Evolutionary conservation across 495 filamentous ascomycete genomes (phyloP).

Genomic region (Lasiosphaeria hispida): DNA sequence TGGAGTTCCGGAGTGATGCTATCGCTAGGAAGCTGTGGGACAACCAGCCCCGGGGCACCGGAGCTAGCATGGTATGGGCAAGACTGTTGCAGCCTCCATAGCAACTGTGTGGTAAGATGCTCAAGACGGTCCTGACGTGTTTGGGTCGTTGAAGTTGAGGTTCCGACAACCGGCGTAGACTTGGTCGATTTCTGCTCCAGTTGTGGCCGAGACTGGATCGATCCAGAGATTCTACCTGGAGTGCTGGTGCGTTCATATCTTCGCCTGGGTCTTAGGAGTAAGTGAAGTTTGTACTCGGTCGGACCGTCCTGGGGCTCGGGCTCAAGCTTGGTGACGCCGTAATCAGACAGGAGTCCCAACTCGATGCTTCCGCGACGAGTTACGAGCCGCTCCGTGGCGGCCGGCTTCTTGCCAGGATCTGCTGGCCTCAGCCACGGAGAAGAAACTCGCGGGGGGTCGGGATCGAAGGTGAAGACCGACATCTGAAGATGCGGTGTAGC

Average conservation of each 20-base stretch:
- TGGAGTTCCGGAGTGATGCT: constrained; percentile 50
- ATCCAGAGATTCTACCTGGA: constrained; percentile 37
- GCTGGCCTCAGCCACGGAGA: constrained; percentile 76
- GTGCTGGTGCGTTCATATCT: constrained; percentile 62
- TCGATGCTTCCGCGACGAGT: constrained; percentile 31
- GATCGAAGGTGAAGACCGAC: constrained; percentile 96
- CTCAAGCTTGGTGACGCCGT: constrained; percentile 72
- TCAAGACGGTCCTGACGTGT: constrained; percentile 80
- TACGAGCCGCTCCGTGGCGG: constrained; percentile 28
- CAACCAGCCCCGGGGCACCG: constrained; percentile 60
- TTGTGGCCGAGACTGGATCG: constrained; percentile 58
- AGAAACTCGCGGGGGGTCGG: constrained; percentile 78
- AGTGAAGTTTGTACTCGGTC: constrained; percentile 93
- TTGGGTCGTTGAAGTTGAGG: constrained; percentile 47
- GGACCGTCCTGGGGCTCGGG: constrained; percentile 93
- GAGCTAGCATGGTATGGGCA: constrained; percentile 82
- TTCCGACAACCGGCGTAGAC: constrained; percentile 24
- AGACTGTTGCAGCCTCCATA: constrained; percentile 95
- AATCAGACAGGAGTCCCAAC: constrained; percentile 61
- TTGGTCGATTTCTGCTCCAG: constrained; percentile 57
- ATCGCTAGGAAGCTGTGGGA: constrained; percentile 70
- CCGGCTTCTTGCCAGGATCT: constrained; percentile 35
- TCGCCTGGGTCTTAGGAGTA: constrained; percentile 77
- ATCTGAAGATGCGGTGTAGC: constrained; percentile 43
- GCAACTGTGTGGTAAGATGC: constrained; percentile 87